Evolutionary conservation across 305 asterid genomes (phyloP), one percentile per base, ranked within the genome.

Genomic region (Fraxinus latifolia): DNA sequence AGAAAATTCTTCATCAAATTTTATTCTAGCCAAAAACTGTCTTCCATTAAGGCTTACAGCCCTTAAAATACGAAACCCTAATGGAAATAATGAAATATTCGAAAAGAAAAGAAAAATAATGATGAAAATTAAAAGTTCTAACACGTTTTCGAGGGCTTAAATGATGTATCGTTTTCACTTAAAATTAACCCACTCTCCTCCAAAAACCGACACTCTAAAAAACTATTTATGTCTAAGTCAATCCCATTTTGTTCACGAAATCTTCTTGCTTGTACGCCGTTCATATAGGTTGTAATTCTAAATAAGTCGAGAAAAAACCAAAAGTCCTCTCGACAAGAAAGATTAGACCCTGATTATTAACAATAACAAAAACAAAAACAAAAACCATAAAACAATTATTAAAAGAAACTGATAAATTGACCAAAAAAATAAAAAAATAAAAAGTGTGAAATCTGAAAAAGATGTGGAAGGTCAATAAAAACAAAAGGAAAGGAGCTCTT

Each of bases 401-500:
- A 11, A 9, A 39, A 77, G 1, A 33, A 44, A 72, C 15, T 23
- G 7, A 72, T 1, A 23, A 5, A 77, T 23, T 34, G 39, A 34
- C 39, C 37, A 33, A 33, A 33, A 33, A 33, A 33, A 33, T 5
- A 65, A 8, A 25, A 23, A 34, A 7, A 76, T 29, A 29, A 29
- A 80, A 67, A 39, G 23, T 31, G 15, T 39, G 81, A 75, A 80
- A 79, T 76, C 39, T 67, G 70, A 42, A 77, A 83, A 67, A 47
- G 70, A 74, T 55, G 71, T 6, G 58, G 77, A 81, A 73, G 34
- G 50, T 32, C 33, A 82, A 85, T 76, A 82, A 79, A 83, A 85
- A 84, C 82, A 86, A 84, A 83, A 82, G 36, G 37, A 21, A 77
- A 67, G 9, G 75, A 79, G 86, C 86, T 68, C 39, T 86, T 67